Evolutionary conservation across 257 asterid genomes (phyloP).

Genomic region (Perilla frutescens): DNA sequence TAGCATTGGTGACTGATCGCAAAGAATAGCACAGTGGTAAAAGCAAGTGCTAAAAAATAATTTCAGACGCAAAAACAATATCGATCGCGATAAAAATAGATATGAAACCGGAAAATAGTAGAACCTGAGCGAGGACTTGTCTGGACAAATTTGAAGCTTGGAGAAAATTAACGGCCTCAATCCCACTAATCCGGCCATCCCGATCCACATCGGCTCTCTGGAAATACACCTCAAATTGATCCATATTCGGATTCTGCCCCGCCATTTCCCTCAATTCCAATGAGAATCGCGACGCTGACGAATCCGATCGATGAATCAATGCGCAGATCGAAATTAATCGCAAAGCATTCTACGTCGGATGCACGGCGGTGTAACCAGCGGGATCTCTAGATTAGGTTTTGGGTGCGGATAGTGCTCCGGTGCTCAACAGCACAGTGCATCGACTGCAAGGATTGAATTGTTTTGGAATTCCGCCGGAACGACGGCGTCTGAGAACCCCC

Average conservation of each 20-base stretch:
- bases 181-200: conserved; percentile 92
- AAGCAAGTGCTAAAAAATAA: background rate
- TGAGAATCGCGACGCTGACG: conserved; percentile 35
- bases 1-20: conserved; percentile 20
- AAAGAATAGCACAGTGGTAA: conserved; percentile 15
- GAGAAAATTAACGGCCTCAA: conserved; percentile 84
- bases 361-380: conserved; percentile 26
- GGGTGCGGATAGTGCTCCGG: conserved; percentile 21
- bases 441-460: conserved; percentile 33
- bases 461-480: conserved; percentile 30
- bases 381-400: conserved; percentile 37
- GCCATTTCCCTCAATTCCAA: conserved; percentile 42
- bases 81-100: background rate
- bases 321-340: conserved; percentile 43
- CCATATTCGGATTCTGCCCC: conserved; percentile 59
- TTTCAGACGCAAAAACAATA: background rate
- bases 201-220: conserved; percentile 93
- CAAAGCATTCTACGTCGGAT: conserved; percentile 38
- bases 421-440: conserved; percentile 44
- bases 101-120: background rate
- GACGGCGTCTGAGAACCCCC: conserved; percentile 27
- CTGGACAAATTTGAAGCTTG: conserved; percentile 76
- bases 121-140: conserved; percentile 96
- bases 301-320: conserved; percentile 46
- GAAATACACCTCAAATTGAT: conserved; percentile 82